Percentiles rank a stretch among this genome's conserved stretches.
phyloP scores from a whole-genome alignment of 106 monocot genomes.

The Platanthera zijinensis region DNA sequence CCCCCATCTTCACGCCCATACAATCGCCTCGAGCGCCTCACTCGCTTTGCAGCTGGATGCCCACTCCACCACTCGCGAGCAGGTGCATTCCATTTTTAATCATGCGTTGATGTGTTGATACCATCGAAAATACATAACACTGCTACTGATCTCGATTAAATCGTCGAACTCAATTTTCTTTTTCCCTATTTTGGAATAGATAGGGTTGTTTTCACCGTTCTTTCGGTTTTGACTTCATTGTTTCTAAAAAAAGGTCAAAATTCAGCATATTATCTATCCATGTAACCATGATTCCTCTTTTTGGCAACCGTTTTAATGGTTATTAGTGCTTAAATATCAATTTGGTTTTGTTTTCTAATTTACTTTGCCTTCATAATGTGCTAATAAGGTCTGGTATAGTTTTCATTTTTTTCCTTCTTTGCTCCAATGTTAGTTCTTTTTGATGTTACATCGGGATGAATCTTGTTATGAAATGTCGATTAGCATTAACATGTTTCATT shows the following conservation, averaged over 20 bases:
- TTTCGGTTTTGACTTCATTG: neutral
- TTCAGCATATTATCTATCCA: neutral
- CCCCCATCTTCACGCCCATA: conserved; percentile 80
- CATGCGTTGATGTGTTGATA: neutral
- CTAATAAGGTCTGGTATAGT: no score
- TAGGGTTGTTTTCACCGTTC: neutral
- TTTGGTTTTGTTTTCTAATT: neutral
- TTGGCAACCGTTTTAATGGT: neutral
- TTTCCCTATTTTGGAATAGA: neutral
- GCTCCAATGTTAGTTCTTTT: no score
- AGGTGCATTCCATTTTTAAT: conserved; percentile 23
- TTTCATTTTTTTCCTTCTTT: no score
- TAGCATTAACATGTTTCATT: no score
- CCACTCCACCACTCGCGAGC: conserved; percentile 64
- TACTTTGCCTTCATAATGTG: neutral
- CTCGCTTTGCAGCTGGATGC: conserved; percentile 83
- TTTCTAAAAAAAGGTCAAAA: neutral
- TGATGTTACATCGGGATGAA: no score
- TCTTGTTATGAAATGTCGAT: no score
- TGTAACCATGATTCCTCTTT: neutral
- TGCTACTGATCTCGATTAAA: neutral
- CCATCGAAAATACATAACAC: neutral
- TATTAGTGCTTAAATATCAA: neutral
- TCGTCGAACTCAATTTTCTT: neutral
- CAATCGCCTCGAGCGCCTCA: conserved; percentile 71